A percentile compares a stretch with the other conserved stretches of the same genome.
These are phyloP conservation scores for Ophiocordyceps polyrhachis-furcata DNA, from an alignment of 2,329 filamentous ascomycete species.

Conservation along the genomic window DNA sequence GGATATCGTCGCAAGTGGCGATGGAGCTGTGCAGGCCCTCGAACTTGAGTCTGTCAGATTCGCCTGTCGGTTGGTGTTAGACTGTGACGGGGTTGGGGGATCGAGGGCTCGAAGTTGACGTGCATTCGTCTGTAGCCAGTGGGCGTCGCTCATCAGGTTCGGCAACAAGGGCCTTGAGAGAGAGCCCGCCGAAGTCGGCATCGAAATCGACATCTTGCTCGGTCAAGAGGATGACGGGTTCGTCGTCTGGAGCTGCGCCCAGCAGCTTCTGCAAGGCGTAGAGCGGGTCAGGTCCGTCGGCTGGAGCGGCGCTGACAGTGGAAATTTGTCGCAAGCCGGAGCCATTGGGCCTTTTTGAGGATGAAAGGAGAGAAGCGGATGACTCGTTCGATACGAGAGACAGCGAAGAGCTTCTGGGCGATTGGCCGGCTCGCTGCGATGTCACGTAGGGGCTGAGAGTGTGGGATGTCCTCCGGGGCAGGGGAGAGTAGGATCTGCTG, in stretches of 20 bases:
- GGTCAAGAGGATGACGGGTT: conserved; percentile 13
- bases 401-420: conserved; percentile 56
- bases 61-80: conserved; percentile 30
- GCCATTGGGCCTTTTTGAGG: conserved; percentile 46
- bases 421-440: conserved; percentile 47
- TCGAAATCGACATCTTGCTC: conserved; percentile 41
- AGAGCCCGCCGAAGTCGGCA: conserved; percentile 63
- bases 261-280: conserved; percentile 42
- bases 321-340: conserved; percentile 42
- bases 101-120: conserved; percentile 9
- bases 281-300: conserved; percentile 45
- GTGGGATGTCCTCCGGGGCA: conserved; percentile 46
- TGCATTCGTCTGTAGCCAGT: conserved; percentile 56
- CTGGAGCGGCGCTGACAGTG: conserved; percentile 11
- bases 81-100: background rate
- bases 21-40: conserved; percentile 86
- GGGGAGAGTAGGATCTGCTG: conserved; percentile 56
- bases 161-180: conserved; percentile 51
- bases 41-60: conserved; percentile 66
- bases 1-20: conserved; percentile 73
- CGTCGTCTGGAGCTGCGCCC: conserved; percentile 2
- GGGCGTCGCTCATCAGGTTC: conserved; percentile 8
- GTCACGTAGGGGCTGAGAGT: conserved; percentile 50
- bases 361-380: conserved; percentile 51
- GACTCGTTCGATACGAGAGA: conserved; percentile 67